Conservation (phyloP, 495 filamentous ascomycete genomes). For the Annulohypoxylon bovei region DNA sequence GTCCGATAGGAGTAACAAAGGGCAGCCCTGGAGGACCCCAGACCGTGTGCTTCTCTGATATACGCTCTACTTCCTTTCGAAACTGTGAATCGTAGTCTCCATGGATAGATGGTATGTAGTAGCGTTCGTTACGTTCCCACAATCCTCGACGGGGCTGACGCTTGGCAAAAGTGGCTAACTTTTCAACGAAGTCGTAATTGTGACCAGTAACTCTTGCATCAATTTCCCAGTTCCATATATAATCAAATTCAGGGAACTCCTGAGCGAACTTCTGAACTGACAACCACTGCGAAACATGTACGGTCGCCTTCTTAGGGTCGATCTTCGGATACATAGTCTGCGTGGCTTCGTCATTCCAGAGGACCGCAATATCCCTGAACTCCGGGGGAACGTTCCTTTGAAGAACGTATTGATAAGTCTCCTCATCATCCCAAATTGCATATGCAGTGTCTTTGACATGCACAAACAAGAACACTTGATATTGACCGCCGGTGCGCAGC, state of each 20-base stretch:
- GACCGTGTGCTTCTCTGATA: constrained; percentile 57
- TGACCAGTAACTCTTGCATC: constrained; percentile 77
- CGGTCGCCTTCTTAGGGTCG: constrained; percentile 50
- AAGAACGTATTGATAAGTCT: constrained; percentile 63
- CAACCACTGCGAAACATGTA: constrained; percentile 64
- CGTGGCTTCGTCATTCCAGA: constrained; percentile 71
- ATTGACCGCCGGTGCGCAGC: constrained; percentile 78
- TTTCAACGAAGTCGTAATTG: constrained; percentile 74
- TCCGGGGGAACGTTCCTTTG: constrained; percentile 68
- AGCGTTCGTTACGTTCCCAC: constrained; percentile 79
- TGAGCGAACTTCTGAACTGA: constrained; percentile 72
- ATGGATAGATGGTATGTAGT: constrained; percentile 73
- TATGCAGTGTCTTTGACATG: constrained; percentile 70
- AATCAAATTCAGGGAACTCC: constrained; percentile 75
- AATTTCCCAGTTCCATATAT: constrained; percentile 80
- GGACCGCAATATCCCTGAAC: constrained; percentile 71
- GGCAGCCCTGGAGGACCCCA: constrained; percentile 69
- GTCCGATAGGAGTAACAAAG: constrained; percentile 68
- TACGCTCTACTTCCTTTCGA: constrained; percentile 59
- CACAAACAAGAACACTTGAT: constrained; percentile 78
- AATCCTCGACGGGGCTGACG: constrained; percentile 72
- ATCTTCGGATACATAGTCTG: constrained; percentile 67
- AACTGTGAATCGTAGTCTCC: constrained; percentile 66
- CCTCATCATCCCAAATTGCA: constrained; percentile 64
- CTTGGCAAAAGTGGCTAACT: constrained; percentile 65